Percentiles rank a stretch among this genome's conserved stretches.
Evolutionary conservation across 2,329 filamentous ascomycete species (phyloP).

Genomic region (Neonectria punicea): DNA sequence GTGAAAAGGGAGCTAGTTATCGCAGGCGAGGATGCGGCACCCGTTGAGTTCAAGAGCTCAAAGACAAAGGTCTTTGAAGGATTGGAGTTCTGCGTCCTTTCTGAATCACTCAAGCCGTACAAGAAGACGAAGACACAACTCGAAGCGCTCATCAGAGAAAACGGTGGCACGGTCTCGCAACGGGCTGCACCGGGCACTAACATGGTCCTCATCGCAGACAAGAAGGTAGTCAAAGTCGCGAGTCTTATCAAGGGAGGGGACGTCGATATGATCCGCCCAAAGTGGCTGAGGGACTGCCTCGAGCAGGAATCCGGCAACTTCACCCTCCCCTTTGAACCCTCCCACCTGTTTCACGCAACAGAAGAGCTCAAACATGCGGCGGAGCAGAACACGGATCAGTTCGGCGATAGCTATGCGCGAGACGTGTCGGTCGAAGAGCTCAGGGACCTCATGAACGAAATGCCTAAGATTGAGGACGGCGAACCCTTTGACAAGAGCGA

Average conservation of each 20-base stretch:
- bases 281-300: conserved; percentile 87
- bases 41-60: conserved; percentile 62
- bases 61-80: conserved; percentile 77
- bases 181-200: conserved; percentile 69
- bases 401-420: conserved; percentile 84
- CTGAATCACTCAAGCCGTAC: conserved; percentile 74
- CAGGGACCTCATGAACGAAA: conserved; percentile 57
- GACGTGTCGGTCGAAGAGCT: conserved; percentile 75
- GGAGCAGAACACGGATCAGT: conserved; percentile 75
- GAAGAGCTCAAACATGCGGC: conserved; percentile 65
- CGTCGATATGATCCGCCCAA: conserved; percentile 78
- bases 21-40: conserved; percentile 69
- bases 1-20: conserved; percentile 77
- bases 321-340: conserved; percentile 69
- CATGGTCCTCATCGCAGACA: conserved; percentile 82
- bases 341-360: conserved; percentile 78
- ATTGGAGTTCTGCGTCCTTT: conserved; percentile 84
- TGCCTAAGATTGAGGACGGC: conserved; percentile 60
- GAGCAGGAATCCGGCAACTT: conserved; percentile 66
- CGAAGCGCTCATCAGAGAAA: conserved; percentile 82
- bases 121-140: conserved; percentile 84
- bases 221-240: conserved; percentile 82
- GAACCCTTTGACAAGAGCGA: conserved; percentile 55
- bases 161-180: conserved; percentile 85
- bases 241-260: conserved; percentile 79